Evolutionary conservation across 176 grass and related monocot species (phyloP).

Genomic region (Puya raimondii): DNA sequence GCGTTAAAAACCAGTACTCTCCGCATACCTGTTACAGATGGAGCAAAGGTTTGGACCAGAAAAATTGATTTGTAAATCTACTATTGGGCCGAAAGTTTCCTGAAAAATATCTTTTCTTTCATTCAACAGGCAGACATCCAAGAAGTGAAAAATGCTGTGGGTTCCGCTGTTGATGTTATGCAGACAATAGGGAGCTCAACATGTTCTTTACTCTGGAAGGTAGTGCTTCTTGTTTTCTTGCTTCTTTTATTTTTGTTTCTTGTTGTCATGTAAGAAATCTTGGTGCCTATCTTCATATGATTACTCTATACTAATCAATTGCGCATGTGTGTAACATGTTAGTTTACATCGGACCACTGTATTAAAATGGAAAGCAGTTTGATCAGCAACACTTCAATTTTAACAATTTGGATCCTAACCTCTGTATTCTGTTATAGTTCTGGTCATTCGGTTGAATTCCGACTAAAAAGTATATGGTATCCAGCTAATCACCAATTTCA

Average conservation of each 20-base stretch:
- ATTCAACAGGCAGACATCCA: slow-evolving; percentile 47
- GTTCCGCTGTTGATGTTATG: slow-evolving; percentile 56
- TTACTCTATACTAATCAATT: too few relatives aligned
- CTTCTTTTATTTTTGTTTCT: not conserved
- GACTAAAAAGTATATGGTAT: too few relatives aligned
- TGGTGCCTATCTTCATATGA: not conserved
- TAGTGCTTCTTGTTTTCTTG: not conserved
- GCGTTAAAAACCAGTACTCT: slow-evolving; percentile 72
- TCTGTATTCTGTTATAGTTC: too few relatives aligned
- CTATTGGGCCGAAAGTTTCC: not conserved
- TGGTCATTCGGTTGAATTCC: too few relatives aligned
- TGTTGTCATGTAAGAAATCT: not conserved
- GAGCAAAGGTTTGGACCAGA: slow-evolving; percentile 63
- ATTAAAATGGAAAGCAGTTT: too few relatives aligned
- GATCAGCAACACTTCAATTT: too few relatives aligned
- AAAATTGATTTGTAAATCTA: slow-evolving; percentile 8
- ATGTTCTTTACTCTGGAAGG: slow-evolving; percentile 36
- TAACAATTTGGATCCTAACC: too few relatives aligned
- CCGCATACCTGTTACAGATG: slow-evolving; percentile 62
- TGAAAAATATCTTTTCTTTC: slow-evolving; percentile 1
- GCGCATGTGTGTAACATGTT: too few relatives aligned
- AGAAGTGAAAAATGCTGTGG: slow-evolving; percentile 37
- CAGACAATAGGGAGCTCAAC: slow-evolving; percentile 45
- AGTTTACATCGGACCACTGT: too few relatives aligned
- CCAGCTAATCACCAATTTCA: too few relatives aligned